Conservation (phyloP, 441 rosid species). For the Manihot esculenta region DNA sequence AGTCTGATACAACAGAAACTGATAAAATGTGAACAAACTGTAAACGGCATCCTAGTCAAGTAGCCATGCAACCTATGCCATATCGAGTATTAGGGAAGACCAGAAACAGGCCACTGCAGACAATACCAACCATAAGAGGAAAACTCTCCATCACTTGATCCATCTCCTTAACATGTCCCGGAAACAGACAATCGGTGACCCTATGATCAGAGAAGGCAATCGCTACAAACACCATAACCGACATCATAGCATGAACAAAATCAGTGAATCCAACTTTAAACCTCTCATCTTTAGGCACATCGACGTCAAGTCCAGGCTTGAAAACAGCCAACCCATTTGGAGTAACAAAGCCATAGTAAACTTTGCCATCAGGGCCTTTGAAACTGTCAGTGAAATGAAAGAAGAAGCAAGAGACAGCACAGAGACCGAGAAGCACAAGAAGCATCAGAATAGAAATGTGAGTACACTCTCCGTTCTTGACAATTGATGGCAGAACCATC, state of each 20-base stretch:
- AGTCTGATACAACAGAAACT: not conserved
- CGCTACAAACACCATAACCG: constrained; percentile 82
- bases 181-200: constrained; percentile 63
- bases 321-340: constrained; percentile 78
- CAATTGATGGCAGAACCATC: constrained; percentile 79
- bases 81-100: constrained; percentile 71
- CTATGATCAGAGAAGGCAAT: constrained; percentile 77
- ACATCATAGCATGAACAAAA: constrained; percentile 79
- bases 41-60: constrained; percentile 19
- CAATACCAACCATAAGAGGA: constrained; percentile 76
- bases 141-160: constrained; percentile 88
- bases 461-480: constrained; percentile 65
- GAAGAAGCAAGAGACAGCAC: constrained; percentile 85
- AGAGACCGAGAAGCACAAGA: constrained; percentile 56
- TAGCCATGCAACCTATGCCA: constrained; percentile 77
- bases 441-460: constrained; percentile 64
- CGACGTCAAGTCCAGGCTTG: constrained; percentile 66
- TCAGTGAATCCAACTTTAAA: constrained; percentile 63
- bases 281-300: constrained; percentile 63
- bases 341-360: constrained; percentile 82
- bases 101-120: constrained; percentile 73
- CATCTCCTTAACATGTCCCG: constrained; percentile 78
- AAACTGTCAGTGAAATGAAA: constrained; percentile 94
- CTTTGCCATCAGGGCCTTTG: constrained; percentile 63
- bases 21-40: not conserved